These are phyloP conservation scores for Coemansia sp. DNA, from an alignment of 192 early-diverging fungal species.

Conservation along the genomic window DNA sequence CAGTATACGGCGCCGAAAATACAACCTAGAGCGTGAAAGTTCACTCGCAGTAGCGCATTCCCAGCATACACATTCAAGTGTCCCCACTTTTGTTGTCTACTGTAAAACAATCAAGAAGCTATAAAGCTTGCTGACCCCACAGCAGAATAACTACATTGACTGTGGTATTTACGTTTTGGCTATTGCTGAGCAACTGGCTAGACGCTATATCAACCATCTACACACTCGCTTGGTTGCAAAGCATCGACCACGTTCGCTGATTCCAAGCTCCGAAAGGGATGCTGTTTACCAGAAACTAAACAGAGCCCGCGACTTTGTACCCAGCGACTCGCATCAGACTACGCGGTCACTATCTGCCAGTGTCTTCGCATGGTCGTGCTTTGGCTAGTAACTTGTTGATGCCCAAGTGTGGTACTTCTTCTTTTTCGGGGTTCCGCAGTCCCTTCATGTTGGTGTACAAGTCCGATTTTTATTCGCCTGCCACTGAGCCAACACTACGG, in stretches of 20 bases:
- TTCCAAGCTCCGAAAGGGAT: not conserved
- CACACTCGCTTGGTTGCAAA: not conserved
- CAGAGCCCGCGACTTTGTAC: slow-evolving; percentile 8
- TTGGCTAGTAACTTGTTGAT: slow-evolving; percentile 49
- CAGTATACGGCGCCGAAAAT: slow-evolving; percentile 4
- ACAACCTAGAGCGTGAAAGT: not conserved
- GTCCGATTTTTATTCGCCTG: not conserved
- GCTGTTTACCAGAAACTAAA: slow-evolving; percentile 17
- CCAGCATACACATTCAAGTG: slow-evolving; percentile 2
- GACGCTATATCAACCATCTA: slow-evolving; percentile 50
- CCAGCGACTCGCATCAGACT: too few relatives aligned
- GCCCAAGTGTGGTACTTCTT: slow-evolving; percentile 26
- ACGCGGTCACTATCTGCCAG: not conserved
- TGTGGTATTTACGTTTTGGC: slow-evolving; percentile 56
- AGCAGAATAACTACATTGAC: slow-evolving; percentile 57
- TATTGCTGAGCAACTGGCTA: slow-evolving; percentile 52
- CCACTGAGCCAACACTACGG: not conserved
- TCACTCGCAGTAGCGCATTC: slow-evolving; percentile 15
- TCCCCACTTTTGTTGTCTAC: not conserved
- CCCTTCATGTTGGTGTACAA: slow-evolving; percentile 21
- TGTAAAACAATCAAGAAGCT: not conserved
- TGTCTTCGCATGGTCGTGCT: slow-evolving; percentile 26
- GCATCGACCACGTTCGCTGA: not conserved
- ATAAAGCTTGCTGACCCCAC: slow-evolving; percentile 21
- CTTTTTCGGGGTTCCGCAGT: slow-evolving; percentile 41